A percentile compares a stretch with the other conserved stretches of the same genome.
These are phyloP conservation scores for Ascomycota sp. DNA, from an alignment of 2,329 filamentous ascomycete genomes.

Conservation along the genomic window DNA sequence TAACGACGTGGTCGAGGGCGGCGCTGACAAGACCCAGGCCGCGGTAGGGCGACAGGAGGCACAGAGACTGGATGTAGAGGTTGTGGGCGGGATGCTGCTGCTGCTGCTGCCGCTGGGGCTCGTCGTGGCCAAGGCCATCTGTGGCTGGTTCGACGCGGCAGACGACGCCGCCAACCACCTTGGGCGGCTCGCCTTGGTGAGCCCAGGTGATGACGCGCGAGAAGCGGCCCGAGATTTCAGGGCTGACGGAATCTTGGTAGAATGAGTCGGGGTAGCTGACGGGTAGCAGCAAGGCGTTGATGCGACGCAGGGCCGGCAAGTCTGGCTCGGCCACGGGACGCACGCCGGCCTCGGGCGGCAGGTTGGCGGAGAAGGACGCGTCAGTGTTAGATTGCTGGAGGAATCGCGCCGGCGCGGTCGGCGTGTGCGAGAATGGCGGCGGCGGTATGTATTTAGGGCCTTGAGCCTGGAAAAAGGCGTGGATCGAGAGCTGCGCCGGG, in stretches of 20 bases:
- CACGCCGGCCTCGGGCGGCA: conserved; percentile 30
- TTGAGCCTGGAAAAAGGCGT: conserved; percentile 38
- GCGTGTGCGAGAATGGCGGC: conserved; percentile 9
- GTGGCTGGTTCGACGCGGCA: conserved; percentile 37
- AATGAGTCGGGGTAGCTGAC: conserved; percentile 44
- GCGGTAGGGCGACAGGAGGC: conserved; percentile 42
- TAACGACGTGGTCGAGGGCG: conserved; percentile 31
- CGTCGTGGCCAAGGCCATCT: no score
- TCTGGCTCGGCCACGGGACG: conserved; percentile 28
- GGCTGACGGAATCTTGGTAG: conserved; percentile 33
- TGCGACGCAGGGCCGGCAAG: conserved; percentile 37
- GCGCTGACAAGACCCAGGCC: conserved; percentile 36
- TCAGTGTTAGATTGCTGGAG: conserved; percentile 7
- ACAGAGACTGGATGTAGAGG: conserved; percentile 45
- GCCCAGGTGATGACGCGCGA: conserved; percentile 40
- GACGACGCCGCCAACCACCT: conserved; percentile 40
- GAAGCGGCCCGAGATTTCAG: conserved; percentile 28
- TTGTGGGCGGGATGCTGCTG: conserved; percentile 12
- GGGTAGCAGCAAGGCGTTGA: conserved; percentile 43
- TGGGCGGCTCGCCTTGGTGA: conserved; percentile 20
- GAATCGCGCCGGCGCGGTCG: conserved; percentile 4
- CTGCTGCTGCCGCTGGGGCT: no score
- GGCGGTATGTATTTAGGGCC: conserved; percentile 15
- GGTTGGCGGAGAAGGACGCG: conserved; percentile 9
- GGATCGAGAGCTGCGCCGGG: conserved; percentile 33